A percentile compares a stretch with the other conserved stretches of the same genome.
These are phyloP conservation scores for Salix koriyanagi DNA, from an alignment of 345 rosid species.

Conservation along the genomic window DNA sequence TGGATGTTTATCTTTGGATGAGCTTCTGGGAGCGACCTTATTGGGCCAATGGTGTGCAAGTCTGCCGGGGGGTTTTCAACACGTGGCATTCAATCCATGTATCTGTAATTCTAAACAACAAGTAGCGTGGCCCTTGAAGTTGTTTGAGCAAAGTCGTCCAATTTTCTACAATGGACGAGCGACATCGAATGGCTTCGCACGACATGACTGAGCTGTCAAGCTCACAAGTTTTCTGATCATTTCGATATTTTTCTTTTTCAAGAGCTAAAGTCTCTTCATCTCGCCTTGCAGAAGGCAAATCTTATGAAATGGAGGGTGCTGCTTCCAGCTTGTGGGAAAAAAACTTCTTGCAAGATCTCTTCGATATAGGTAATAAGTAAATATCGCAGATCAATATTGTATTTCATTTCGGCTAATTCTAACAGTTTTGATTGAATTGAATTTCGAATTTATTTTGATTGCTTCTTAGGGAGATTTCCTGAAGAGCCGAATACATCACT, in stretches of 20 bases:
- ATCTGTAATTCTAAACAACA: neutral
- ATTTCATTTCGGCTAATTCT: neutral
- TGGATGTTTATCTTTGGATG: neutral
- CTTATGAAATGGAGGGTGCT: neutral
- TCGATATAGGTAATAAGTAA: neutral
- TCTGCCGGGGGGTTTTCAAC: rapidly evolving
- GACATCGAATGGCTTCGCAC: neutral
- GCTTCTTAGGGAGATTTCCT: neutral
- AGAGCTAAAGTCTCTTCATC: neutral
- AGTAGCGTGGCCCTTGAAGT: neutral
- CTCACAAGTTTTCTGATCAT: neutral
- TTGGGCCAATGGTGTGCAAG: neutral
- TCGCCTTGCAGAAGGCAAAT: neutral
- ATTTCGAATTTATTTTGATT: neutral
- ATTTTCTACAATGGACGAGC: neutral
- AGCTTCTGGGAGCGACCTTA: neutral
- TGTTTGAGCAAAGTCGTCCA: neutral
- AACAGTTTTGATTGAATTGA: neutral
- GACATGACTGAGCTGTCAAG: neutral
- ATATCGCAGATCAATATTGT: neutral
- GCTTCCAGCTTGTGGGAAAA: neutral
- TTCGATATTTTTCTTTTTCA: neutral
- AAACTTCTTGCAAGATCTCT: rapidly evolving
- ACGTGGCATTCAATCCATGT: neutral
- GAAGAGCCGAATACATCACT: too few relatives aligned